Conservation (phyloP, 805 yeast species). For the Clavispora phyllophila region DNA sequence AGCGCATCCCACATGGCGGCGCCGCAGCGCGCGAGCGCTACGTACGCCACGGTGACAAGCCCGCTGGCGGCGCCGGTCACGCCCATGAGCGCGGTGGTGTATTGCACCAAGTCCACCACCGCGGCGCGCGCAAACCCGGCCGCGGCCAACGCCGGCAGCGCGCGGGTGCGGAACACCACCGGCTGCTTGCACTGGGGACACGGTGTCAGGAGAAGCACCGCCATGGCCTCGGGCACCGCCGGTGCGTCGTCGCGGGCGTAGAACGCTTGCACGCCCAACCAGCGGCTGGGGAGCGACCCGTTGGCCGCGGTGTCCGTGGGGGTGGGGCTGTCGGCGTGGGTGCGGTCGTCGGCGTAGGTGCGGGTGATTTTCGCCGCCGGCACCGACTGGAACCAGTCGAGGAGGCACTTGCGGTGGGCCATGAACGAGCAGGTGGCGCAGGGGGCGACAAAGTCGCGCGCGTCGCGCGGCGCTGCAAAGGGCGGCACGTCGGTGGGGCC, state of each 20-base stretch:
- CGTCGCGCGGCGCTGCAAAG: conserved; percentile 31
- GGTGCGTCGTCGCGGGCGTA: not conserved
- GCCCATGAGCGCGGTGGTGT: conserved; percentile 29
- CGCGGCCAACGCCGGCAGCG: conserved; percentile 22
- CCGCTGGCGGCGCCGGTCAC: conserved; percentile 39
- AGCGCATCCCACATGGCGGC: conserved; percentile 32
- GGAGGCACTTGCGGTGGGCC: conserved; percentile 34
- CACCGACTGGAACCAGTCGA: conserved; percentile 38
- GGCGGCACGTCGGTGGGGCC: conserved; percentile 36
- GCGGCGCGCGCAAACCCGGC: conserved; percentile 13
- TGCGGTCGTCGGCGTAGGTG: not conserved
- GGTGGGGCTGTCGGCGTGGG: not conserved
- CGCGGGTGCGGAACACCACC: conserved; percentile 28
- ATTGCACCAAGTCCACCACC: conserved; percentile 21
- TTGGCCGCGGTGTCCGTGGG: no score
- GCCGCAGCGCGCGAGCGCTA: conserved; percentile 35
- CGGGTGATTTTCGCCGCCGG: conserved; percentile 22
- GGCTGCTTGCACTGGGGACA: conserved; percentile 40
- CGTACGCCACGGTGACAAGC: conserved; percentile 33
- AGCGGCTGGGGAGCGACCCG: not conserved
- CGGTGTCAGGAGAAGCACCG: conserved; percentile 18
- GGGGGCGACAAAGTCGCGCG: conserved; percentile 32
- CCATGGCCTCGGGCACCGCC: not conserved
- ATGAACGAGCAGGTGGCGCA: conserved; percentile 34
- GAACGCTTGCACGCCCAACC: not conserved